Conservation (phyloP, 768 basidiomycete genomes). For the Clathrus columnatus region DNA sequence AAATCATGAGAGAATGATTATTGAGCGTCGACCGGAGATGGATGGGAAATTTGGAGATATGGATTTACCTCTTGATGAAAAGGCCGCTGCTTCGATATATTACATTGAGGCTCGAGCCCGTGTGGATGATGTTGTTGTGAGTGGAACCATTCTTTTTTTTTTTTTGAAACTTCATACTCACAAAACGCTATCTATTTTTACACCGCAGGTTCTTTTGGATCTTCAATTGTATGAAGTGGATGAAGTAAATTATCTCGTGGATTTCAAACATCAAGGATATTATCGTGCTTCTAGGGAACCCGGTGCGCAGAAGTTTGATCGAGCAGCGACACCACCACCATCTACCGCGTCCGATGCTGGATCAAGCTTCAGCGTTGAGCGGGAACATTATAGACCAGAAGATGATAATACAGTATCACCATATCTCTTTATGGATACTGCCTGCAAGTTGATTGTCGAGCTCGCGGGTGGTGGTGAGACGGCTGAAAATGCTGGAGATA, state of each 20-base stretch:
- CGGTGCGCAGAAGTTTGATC: conserved; percentile 67
- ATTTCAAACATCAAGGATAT: conserved; percentile 95
- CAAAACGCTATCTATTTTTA: not conserved
- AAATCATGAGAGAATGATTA: conserved; percentile 29
- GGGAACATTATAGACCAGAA: conserved; percentile 6
- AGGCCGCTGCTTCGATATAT: conserved; percentile 68
- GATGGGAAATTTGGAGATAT: conserved; percentile 48
- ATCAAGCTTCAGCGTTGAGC: conserved; percentile 15
- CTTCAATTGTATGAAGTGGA: conserved; percentile 96
- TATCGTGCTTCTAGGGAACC: conserved; percentile 67
- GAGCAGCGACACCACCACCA: conserved; percentile 25
- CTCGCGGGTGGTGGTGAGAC: conserved; percentile 60
- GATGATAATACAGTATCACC: conserved; percentile 73
- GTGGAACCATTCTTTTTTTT: conserved; percentile 20
- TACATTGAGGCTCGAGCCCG: conserved; percentile 89
- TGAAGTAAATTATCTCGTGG: conserved; percentile 91
- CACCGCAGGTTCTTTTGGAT: conserved; percentile 96
- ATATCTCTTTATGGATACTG: conserved; percentile 94
- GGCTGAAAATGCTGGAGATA: not conserved
- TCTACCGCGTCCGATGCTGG: conserved; percentile 6
- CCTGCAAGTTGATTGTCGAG: conserved; percentile 88
- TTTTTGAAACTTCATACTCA: not conserved
- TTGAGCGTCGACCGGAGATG: conserved; percentile 54
- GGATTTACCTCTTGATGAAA: conserved; percentile 37
- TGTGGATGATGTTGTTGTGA: conserved; percentile 85